Conservation (phyloP, 306 rosid species). For the Lathyrus tuberosus region DNA sequence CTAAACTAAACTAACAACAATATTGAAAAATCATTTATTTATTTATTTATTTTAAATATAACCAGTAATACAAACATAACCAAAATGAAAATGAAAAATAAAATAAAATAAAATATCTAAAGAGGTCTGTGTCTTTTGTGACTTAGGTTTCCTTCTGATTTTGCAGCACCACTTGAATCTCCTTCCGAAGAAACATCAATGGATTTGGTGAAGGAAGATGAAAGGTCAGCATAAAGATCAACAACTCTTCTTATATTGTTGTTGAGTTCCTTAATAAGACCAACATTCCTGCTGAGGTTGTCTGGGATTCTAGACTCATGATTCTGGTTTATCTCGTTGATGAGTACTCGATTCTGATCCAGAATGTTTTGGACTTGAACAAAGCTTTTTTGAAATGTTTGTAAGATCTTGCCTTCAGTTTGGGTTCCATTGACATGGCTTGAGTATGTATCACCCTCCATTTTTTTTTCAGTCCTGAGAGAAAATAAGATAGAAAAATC, state of each 20-base stretch:
- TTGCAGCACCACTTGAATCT: slow-evolving; percentile 83
- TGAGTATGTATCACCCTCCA: slow-evolving; percentile 92
- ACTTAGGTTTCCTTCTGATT: slow-evolving; percentile 71
- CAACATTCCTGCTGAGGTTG: slow-evolving; percentile 87
- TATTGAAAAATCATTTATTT: slow-evolving; percentile 44
- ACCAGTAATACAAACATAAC: slow-evolving; percentile 29
- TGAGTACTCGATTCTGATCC: slow-evolving; percentile 91
- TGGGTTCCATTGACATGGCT: slow-evolving; percentile 68
- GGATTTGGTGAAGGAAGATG: slow-evolving; percentile 82
- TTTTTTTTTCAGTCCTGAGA: slow-evolving; percentile 53
- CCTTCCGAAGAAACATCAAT: slow-evolving; percentile 91
- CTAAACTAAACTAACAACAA: not conserved
- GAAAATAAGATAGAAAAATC: slow-evolving; percentile 10
- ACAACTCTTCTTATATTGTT: slow-evolving; percentile 92
- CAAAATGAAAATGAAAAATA: slow-evolving; percentile 34
- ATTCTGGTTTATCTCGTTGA: slow-evolving; percentile 95
- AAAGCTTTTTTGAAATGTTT: slow-evolving; percentile 82
- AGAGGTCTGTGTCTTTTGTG: slow-evolving; percentile 73
- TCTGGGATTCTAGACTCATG: slow-evolving; percentile 94
- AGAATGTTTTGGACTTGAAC: slow-evolving; percentile 87
- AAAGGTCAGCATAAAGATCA: slow-evolving; percentile 93
- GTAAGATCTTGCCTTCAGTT: slow-evolving; percentile 69
- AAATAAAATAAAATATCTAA: slow-evolving; percentile 36
- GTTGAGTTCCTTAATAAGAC: slow-evolving; percentile 87
- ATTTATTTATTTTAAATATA: slow-evolving; percentile 49